phyloP scores from a whole-genome alignment of 768 basidiomycete genomes.

The Russula griseocarnosa region DNA sequence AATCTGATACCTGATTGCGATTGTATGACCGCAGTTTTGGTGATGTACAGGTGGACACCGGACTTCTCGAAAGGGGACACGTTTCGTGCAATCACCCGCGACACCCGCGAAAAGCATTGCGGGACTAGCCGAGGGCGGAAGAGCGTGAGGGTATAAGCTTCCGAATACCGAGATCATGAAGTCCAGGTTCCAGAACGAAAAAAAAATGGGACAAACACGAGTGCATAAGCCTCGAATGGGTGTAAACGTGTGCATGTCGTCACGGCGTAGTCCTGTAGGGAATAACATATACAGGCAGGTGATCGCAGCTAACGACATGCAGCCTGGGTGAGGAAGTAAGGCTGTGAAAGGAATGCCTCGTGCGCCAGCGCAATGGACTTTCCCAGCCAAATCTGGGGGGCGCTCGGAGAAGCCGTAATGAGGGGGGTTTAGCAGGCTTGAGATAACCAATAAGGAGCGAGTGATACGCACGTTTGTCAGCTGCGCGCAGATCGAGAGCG shows the following conservation, averaged over 20 bases:
- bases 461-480: slow-evolving; percentile 21
- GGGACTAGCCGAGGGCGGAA: slow-evolving; percentile 6
- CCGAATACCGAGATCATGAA: not conserved
- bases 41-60: not conserved
- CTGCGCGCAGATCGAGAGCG: slow-evolving; percentile 12
- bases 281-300: not conserved
- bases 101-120: not conserved
- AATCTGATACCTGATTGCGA: slow-evolving; percentile 1
- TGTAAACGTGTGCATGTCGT: not conserved
- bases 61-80: slow-evolving; percentile 2
- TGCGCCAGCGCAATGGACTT: slow-evolving; percentile 8
- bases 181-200: not conserved
- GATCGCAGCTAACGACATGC: slow-evolving; percentile 13
- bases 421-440: slow-evolving; percentile 12
- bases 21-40: not conserved
- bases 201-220: not conserved
- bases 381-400: slow-evolving; percentile 16
- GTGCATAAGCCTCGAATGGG: not conserved
- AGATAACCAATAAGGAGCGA: slow-evolving; percentile 10
- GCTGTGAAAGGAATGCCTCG: slow-evolving; percentile 14
- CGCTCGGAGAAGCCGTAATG: slow-evolving; percentile 21
- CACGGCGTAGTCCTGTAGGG: not conserved
- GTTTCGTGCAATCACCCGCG: not conserved
- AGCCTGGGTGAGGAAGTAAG: slow-evolving; percentile 11
- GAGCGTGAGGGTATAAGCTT: not conserved